Evolutionary conservation across 1,139 yeast genomes (phyloP), one percentile per base, ranked within the genome.

Genomic region (Saccharomycopsis crataegensis): DNA sequence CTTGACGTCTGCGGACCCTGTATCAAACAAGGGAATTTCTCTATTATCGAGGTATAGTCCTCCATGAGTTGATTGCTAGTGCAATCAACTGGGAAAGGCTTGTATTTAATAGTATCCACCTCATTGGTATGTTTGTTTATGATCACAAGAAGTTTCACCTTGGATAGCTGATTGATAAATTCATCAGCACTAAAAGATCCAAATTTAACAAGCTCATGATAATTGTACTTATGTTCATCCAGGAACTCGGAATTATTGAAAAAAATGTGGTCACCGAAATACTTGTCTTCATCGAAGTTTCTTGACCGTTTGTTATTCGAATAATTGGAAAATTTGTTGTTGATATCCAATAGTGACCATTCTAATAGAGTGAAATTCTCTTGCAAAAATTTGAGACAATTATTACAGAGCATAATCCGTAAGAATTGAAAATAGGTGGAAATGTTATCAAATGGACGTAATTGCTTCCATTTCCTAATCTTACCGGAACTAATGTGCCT

Each of bases 281-380:
- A 32, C 32, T 49, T 36, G n/a, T 49, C 48, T 17, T 17, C 48
- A 28, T 41, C 32, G 16, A 34, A 34, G 17, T 14, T 17, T 36
- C 17, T 6, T 14, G 12, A 11, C 6, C 34, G 12, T 36, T 44
- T 22, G n/a, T n/a, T 12, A 41, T 41, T 41, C 8, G 8, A 9
- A 32, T 31, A 43, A 33, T 33, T 36, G 4, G 40, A 9, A 8
- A 51, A 22, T 14, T 41, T 48, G n/a, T 51, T 33, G 38, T 47
- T 37, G 8, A 51, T 47, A 33, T 51, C 54, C 17, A 51, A 34
- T 16, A 51, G 12, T 12, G 54, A 51, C 54, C 54, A 51, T 36
- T 51, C 54, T 43, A 37, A 47, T 16, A 51, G 17, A 14, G 34
- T 32, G 42, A 31, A 51, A 32, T 51, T 47, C 45, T 51, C 47